Evolutionary conservation across 208 protist genomes (phyloP).

Genomic region (Leishmania tropica): DNA sequence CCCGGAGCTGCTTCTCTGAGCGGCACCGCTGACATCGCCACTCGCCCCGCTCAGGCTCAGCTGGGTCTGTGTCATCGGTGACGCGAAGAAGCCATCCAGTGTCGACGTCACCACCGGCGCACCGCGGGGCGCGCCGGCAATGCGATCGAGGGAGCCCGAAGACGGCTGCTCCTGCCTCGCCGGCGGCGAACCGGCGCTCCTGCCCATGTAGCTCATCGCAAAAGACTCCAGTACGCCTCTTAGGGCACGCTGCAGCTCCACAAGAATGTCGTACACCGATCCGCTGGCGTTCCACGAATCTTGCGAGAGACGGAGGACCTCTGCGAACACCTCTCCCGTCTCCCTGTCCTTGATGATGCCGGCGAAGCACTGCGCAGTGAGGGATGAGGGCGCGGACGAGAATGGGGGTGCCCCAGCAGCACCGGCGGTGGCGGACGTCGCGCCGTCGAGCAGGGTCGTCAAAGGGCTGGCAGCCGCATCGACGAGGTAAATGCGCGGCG

Average conservation of each 20-base stretch:
- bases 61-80: neutral
- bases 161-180: no score
- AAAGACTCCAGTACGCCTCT: conserved; percentile 25
- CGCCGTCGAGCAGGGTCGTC: neutral
- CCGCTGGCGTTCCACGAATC: conserved; percentile 29
- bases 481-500: conserved; percentile 32
- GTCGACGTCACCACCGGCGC: neutral
- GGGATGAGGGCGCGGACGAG: neutral
- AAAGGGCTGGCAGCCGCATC: conserved; percentile 24
- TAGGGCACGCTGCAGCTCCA: conserved; percentile 28
- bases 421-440: neutral
- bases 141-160: neutral
- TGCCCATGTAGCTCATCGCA: conserved; percentile 11
- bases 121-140: neutral
- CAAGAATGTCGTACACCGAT: conserved; percentile 39
- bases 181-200: neutral
- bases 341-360: conserved; percentile 19
- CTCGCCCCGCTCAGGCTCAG: neutral
- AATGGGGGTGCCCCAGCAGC: neutral
- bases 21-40: neutral
- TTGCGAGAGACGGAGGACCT: conserved; percentile 21
- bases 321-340: conserved; percentile 25
- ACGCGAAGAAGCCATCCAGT: conserved; percentile 32
- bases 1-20: neutral
- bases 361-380: conserved; percentile 31